These are phyloP conservation scores for Colletotrichum navitas DNA, from an alignment of 2,329 filamentous ascomycete species.

Conservation along the genomic window DNA sequence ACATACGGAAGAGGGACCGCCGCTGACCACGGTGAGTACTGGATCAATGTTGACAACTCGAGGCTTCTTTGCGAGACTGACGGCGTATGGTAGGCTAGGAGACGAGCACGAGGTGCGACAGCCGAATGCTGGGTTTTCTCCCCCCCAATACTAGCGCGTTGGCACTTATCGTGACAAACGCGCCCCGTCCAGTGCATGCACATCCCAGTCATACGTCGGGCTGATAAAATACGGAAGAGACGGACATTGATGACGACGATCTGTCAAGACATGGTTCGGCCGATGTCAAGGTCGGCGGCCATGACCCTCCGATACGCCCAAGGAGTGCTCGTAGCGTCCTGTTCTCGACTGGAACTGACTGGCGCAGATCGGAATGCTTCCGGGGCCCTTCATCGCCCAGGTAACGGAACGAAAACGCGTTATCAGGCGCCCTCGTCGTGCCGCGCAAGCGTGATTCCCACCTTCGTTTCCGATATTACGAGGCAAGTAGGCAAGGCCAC, in stretches of 20 bases:
- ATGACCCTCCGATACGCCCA: slow-evolving; percentile 19
- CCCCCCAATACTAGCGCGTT: not conserved
- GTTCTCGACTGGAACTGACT: not conserved
- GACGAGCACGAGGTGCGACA: slow-evolving; percentile 11
- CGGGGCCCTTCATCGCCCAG: slow-evolving; percentile 9
- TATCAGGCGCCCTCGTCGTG: not conserved
- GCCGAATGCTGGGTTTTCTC: not conserved
- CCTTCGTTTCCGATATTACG: not conserved
- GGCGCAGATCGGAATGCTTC: not conserved
- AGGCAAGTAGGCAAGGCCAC: not conserved
- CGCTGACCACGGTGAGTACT: not conserved
- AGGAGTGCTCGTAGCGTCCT: slow-evolving; percentile 2
- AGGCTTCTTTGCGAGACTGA: not conserved
- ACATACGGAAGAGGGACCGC: not conserved
- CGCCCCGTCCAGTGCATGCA: not conserved
- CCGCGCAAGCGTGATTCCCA: not conserved
- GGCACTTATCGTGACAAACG: not conserved
- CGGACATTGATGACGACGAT: slow-evolving; percentile 10
- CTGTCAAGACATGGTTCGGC: not conserved
- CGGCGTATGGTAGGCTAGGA: not conserved
- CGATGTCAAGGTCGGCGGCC: not conserved
- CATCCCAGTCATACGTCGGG: not conserved
- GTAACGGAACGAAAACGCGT: not conserved
- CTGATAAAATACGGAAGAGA: not conserved
- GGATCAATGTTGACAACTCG: not conserved